Conservation (phyloP, 768 basidiomycete genomes). For the Inosperma sp. region DNA sequence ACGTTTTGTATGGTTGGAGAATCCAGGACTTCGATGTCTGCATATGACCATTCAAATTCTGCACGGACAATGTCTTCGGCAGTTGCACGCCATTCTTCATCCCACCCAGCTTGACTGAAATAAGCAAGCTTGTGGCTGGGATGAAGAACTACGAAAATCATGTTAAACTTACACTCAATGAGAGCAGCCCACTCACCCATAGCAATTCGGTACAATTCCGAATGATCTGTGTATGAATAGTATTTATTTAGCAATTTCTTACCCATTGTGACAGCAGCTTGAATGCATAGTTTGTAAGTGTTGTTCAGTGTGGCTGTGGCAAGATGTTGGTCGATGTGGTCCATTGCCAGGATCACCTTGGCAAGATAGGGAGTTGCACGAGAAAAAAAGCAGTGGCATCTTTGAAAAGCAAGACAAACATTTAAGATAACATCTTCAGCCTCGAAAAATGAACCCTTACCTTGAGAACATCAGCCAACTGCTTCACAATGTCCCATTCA, state of each 20-base stretch:
- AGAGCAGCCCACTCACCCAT: constrained; percentile 24
- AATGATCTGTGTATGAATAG: constrained; percentile 27
- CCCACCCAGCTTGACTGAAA: neutral
- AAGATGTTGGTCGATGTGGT: too few relatives aligned
- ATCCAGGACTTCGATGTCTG: neutral
- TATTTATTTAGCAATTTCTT: constrained; percentile 30
- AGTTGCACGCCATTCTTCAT: neutral
- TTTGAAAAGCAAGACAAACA: constrained; percentile 30
- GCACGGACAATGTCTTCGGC: neutral
- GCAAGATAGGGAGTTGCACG: constrained; percentile 9
- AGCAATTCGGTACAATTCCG: constrained; percentile 28
- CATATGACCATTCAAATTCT: neutral
- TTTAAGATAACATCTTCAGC: too few relatives aligned
- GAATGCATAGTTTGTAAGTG: neutral
- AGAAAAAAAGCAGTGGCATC: constrained; percentile 32
- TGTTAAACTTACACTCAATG: neutral
- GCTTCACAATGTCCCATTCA: constrained; percentile 32
- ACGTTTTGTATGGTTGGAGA: neutral
- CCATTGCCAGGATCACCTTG: too few relatives aligned
- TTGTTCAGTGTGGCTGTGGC: neutral
- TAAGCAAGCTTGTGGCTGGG: neutral
- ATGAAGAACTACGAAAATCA: constrained; percentile 1
- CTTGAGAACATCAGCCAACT: too few relatives aligned
- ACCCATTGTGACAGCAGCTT: constrained; percentile 22
- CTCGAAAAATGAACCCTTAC: constrained; percentile 21